Percentiles rank a stretch among this genome's conserved stretches.
These are phyloP conservation scores for Pseudogymnoascus sp. DNA, from an alignment of 2,329 filamentous ascomycete genomes.

Conservation along the genomic window DNA sequence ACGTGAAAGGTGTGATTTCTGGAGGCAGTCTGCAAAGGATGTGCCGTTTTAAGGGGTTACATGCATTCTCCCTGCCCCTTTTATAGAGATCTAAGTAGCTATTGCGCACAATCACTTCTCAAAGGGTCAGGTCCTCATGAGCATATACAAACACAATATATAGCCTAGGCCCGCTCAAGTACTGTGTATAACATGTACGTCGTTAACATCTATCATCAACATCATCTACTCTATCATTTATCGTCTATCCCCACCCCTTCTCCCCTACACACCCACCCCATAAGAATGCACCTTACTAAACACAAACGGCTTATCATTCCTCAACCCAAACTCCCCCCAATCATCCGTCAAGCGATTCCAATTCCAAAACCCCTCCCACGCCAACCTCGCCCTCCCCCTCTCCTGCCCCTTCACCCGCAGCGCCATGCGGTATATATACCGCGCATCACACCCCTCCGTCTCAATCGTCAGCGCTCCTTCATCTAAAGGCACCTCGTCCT, in stretches of 20 bases:
- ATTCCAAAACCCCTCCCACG: slow-evolving; percentile 86
- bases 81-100: no score
- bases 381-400: slow-evolving; percentile 72
- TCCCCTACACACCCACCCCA: slow-evolving; percentile 39
- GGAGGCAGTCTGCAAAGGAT: slow-evolving; percentile 39
- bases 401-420: slow-evolving; percentile 61
- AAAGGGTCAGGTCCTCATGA: background rate
- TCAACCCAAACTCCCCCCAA: slow-evolving; percentile 70
- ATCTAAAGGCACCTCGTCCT: slow-evolving; percentile 22
- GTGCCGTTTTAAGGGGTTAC: slow-evolving; percentile 37
- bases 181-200: background rate
- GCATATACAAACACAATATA: background rate
- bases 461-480: slow-evolving; percentile 47
- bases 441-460: slow-evolving; percentile 69
- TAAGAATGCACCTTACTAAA: slow-evolving; percentile 62
- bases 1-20: slow-evolving; percentile 45
- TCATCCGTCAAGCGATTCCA: slow-evolving; percentile 87
- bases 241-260: background rate
- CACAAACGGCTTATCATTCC: slow-evolving; percentile 58
- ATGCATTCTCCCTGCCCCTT: no score
- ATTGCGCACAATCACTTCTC: no score
- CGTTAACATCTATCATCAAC: background rate
- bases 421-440: slow-evolving; percentile 82
- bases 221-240: background rate
- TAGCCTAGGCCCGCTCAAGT: background rate